phyloP scores from a whole-genome alignment of 306 rosid genomes.

The Prosopis cineraria region DNA sequence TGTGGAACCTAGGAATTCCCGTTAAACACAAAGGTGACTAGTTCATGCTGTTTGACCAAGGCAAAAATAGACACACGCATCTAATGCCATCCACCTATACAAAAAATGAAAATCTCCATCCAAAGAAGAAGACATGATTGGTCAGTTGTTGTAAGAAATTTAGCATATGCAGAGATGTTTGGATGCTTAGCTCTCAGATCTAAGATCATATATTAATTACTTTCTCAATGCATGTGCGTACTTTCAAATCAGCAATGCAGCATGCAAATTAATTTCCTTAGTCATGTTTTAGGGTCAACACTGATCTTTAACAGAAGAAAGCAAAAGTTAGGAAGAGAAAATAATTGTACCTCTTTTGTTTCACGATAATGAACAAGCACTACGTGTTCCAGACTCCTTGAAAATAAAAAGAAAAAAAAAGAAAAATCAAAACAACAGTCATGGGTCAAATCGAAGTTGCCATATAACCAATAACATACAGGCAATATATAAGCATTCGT shows the following conservation, averaged over 20 bases:
- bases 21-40: conserved; percentile 5
- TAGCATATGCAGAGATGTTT: conserved; percentile 2
- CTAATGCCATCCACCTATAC: background rate
- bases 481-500: conserved; percentile 19
- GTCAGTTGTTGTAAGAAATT: background rate
- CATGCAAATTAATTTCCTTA: background rate
- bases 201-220: conserved; percentile 5
- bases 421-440: conserved; percentile 34
- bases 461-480: background rate
- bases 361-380: conserved; percentile 99
- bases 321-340: conserved; percentile 10
- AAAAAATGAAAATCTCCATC: conserved; percentile 3
- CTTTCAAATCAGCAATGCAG: conserved; percentile 25
- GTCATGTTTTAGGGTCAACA: conserved; percentile 13
- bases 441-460: conserved; percentile 9
- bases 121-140: background rate
- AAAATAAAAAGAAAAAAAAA: conserved; percentile 23
- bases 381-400: conserved; percentile 89
- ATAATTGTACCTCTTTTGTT: conserved; percentile 73
- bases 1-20: conserved; percentile 16
- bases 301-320: conserved; percentile 6
- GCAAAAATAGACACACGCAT: background rate
- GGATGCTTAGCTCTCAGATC: conserved; percentile 5
- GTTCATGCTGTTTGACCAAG: background rate
- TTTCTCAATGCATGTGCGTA: background rate